A percentile compares a stretch with the other conserved stretches of the same genome.
Conservation (phyloP, 768 basidiomycete genomes). For the Gelatoporia subvermispora region DNA sequence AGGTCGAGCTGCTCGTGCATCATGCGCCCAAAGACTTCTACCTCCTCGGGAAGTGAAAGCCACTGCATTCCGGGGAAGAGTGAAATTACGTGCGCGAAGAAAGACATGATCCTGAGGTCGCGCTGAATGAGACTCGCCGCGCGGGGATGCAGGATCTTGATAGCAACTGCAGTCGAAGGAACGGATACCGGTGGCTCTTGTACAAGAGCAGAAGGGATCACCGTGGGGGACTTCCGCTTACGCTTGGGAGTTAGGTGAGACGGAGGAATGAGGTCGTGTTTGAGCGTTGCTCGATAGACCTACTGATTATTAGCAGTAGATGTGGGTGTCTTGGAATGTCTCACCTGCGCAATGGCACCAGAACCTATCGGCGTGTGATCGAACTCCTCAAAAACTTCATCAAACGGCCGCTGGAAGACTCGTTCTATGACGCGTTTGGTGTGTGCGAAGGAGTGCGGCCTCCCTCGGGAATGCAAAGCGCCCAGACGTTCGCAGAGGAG, state of each 20-base stretch:
- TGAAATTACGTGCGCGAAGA: conserved; percentile 79
- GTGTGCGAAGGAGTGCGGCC: conserved; percentile 72
- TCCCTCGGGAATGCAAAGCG: conserved; percentile 82
- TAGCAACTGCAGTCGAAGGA: conserved; percentile 84
- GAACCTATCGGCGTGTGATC: conserved; percentile 87
- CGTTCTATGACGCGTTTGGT: conserved; percentile 78
- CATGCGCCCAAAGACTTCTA: conserved; percentile 90
- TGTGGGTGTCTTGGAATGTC: background rate
- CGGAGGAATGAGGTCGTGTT: conserved; percentile 78
- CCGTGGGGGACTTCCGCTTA: conserved; percentile 34
- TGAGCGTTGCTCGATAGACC: conserved; percentile 89
- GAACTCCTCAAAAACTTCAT: conserved; percentile 89
- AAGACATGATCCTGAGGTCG: conserved; percentile 91
- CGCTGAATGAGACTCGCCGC: conserved; percentile 78
- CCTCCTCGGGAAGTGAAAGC: conserved; percentile 94
- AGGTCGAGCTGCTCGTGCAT: conserved; percentile 95
- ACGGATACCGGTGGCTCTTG: conserved; percentile 62
- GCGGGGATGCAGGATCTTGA: conserved; percentile 92
- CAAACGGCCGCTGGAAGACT: conserved; percentile 80
- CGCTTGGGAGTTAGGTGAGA: conserved; percentile 78
- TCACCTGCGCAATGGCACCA: conserved; percentile 93
- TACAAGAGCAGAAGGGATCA: conserved; percentile 45
- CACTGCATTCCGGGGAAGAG: conserved; percentile 91
- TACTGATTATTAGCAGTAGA: conserved; percentile 19
- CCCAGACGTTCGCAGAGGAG: conserved; percentile 81